These are phyloP conservation scores for Rhizophlyctis rosea DNA, from an alignment of 192 early-diverging fungal genomes.

Conservation along the genomic window DNA sequence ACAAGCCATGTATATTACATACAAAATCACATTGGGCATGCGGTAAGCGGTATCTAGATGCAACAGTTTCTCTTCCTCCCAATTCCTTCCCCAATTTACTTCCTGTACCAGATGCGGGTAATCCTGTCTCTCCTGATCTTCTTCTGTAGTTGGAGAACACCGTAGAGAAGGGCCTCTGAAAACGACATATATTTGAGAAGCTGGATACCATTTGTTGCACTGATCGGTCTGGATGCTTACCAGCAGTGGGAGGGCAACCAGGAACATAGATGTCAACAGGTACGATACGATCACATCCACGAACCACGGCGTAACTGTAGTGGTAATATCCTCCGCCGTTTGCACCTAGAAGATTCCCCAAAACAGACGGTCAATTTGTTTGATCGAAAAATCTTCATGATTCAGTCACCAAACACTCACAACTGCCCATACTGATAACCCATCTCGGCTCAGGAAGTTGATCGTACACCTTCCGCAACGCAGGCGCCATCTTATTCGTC, in stretches of 20 bases:
- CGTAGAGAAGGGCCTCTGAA: constrained; percentile 88
- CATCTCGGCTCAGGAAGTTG: constrained; percentile 97
- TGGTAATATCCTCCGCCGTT: constrained; percentile 99
- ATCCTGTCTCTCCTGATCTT: constrained; percentile 80
- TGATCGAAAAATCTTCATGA: not conserved
- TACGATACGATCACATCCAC: constrained; percentile 94
- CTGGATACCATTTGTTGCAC: no score
- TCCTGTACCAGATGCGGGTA: constrained; percentile 53
- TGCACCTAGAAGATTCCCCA: constrained; percentile 57
- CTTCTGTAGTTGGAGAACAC: constrained; percentile 96
- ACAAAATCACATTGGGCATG: no score
- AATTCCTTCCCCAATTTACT: no score
- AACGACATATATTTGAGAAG: not conserved
- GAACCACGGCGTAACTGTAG: constrained; percentile 94
- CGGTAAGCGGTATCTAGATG: no score
- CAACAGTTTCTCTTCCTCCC: no score
- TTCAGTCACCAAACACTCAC: constrained; percentile 14
- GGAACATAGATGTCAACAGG: constrained; percentile 92
- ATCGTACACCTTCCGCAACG: constrained; percentile 69
- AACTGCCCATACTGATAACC: constrained; percentile 99
- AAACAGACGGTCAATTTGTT: not conserved
- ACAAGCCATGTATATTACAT: no score
- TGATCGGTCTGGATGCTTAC: no score
- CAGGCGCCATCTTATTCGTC: constrained; percentile 99
- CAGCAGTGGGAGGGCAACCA: constrained; percentile 93